A percentile compares a stretch with the other conserved stretches of the same genome.
These are phyloP conservation scores for Aspergillus coremiiformis DNA, from an alignment of 495 filamentous ascomycete species.

Conservation along the genomic window DNA sequence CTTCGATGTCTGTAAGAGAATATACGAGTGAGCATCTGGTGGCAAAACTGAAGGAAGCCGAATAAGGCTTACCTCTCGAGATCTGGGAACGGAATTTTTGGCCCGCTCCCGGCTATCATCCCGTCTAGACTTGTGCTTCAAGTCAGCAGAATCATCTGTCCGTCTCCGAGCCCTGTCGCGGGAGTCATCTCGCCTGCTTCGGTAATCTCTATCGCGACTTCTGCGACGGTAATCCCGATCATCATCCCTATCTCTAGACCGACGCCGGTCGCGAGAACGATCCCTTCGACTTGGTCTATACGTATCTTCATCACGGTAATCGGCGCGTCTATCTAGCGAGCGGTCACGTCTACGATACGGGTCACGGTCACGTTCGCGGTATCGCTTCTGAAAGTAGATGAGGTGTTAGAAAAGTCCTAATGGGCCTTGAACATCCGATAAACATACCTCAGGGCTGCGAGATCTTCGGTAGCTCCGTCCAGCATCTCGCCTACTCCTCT, in stretches of 20 bases:
- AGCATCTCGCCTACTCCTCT: slow-evolving; percentile 58
- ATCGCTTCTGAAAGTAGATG: slow-evolving; percentile 43
- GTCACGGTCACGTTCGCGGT: slow-evolving; percentile 52
- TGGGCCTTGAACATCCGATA: background rate
- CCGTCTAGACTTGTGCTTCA: slow-evolving; percentile 59
- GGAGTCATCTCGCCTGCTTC: slow-evolving; percentile 72
- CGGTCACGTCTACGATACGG: slow-evolving; percentile 62
- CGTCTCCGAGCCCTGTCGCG: slow-evolving; percentile 61
- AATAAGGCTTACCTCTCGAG: slow-evolving; percentile 46
- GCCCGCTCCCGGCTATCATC: slow-evolving; percentile 55
- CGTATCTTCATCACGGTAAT: slow-evolving; percentile 57
- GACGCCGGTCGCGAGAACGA: slow-evolving; percentile 57
- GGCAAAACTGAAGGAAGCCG: background rate
- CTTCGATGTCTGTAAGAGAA: slow-evolving; percentile 30
- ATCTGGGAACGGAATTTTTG: slow-evolving; percentile 36
- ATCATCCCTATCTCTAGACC: slow-evolving; percentile 51
- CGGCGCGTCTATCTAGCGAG: slow-evolving; percentile 63
- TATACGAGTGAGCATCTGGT: slow-evolving; percentile 1
- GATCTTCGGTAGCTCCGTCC: slow-evolving; percentile 54
- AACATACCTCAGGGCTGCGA: slow-evolving; percentile 65
- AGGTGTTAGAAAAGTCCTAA: slow-evolving; percentile 23
- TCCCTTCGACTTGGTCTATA: slow-evolving; percentile 55
- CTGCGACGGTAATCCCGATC: slow-evolving; percentile 55
- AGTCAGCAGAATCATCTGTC: slow-evolving; percentile 72
- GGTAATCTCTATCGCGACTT: slow-evolving; percentile 67